Percentiles rank a stretch among this genome's conserved stretches.
Evolutionary conservation across 2,329 filamentous ascomycete species (phyloP).

Genomic region (Talaromyces sp.): DNA sequence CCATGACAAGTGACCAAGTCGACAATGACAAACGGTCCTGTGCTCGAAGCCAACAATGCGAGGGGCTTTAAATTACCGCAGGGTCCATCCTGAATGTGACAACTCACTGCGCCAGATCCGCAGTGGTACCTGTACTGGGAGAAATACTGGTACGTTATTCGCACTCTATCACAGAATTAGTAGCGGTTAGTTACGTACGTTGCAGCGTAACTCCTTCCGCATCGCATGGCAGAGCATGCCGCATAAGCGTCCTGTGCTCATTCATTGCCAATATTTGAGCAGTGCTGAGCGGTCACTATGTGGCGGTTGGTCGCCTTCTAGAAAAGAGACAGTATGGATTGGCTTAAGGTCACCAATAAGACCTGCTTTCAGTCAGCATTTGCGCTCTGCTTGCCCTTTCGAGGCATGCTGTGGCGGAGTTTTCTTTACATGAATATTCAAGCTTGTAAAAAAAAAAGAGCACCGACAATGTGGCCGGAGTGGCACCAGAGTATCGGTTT

Average conservation of each 20-base stretch:
- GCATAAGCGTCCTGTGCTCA: conserved; percentile 10
- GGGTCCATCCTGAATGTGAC: neutral
- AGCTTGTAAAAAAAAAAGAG: neutral
- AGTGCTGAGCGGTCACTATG: neutral
- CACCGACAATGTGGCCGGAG: neutral
- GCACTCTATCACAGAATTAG: neutral
- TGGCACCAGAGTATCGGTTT: neutral
- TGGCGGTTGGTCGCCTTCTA: conserved; percentile 12
- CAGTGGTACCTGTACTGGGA: conserved; percentile 5
- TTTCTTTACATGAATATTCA: neutral
- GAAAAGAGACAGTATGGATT: neutral
- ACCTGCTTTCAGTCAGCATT: neutral
- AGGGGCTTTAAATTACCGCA: neutral
- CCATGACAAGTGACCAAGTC: neutral
- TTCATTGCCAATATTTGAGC: neutral
- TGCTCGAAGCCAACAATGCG: neutral
- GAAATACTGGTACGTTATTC: neutral
- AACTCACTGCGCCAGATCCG: conserved; percentile 11
- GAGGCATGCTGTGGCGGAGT: conserved; percentile 1
- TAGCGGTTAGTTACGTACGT: neutral
- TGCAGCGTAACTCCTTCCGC: neutral
- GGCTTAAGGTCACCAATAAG: neutral
- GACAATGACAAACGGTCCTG: neutral
- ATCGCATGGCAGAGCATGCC: conserved; percentile 12
- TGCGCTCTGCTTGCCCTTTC: neutral